phyloP scores from a whole-genome alignment of 2,329 filamentous ascomycete species.

The Fusarium foetens region DNA sequence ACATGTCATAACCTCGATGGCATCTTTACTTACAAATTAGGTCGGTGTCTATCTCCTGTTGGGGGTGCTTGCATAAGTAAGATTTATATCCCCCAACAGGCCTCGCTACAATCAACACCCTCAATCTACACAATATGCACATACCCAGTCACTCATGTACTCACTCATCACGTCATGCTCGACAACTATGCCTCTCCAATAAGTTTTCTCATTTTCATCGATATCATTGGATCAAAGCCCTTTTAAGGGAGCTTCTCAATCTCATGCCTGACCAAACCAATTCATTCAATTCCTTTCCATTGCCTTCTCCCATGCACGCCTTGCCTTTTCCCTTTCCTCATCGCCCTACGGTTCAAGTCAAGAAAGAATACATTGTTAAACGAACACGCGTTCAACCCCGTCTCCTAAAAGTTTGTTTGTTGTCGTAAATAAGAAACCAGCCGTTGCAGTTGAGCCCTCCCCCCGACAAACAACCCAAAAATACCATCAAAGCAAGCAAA shows the following conservation, averaged over 20 bases:
- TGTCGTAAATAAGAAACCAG: slow-evolving; percentile 39
- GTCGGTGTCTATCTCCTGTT: background rate
- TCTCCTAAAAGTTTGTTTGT: slow-evolving; percentile 36
- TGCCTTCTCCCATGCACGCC: slow-evolving; percentile 34
- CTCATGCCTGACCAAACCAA: slow-evolving; percentile 36
- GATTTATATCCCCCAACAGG: background rate
- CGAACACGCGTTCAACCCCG: slow-evolving; percentile 39
- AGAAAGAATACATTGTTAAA: slow-evolving; percentile 45
- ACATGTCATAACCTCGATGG: background rate
- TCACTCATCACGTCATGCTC: background rate
- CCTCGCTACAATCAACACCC: background rate
- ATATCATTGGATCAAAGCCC: slow-evolving; percentile 44
- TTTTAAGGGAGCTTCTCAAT: slow-evolving; percentile 36
- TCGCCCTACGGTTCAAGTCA: slow-evolving; percentile 28
- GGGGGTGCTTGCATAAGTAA: background rate
- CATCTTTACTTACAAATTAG: background rate
- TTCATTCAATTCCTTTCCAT: slow-evolving; percentile 32
- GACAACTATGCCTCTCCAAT: slow-evolving; percentile 22
- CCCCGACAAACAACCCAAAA: slow-evolving; percentile 44
- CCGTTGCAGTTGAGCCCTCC: slow-evolving; percentile 42
- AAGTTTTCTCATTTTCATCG: slow-evolving; percentile 39
- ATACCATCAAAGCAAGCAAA: slow-evolving; percentile 43
- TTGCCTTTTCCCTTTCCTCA: slow-evolving; percentile 31
- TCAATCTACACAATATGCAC: background rate
- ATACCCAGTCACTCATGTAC: background rate